A percentile compares a stretch with the other conserved stretches of the same genome.
These are phyloP conservation scores for Xylaria telfairii DNA, from an alignment of 495 filamentous ascomycete species.

Conservation along the genomic window DNA sequence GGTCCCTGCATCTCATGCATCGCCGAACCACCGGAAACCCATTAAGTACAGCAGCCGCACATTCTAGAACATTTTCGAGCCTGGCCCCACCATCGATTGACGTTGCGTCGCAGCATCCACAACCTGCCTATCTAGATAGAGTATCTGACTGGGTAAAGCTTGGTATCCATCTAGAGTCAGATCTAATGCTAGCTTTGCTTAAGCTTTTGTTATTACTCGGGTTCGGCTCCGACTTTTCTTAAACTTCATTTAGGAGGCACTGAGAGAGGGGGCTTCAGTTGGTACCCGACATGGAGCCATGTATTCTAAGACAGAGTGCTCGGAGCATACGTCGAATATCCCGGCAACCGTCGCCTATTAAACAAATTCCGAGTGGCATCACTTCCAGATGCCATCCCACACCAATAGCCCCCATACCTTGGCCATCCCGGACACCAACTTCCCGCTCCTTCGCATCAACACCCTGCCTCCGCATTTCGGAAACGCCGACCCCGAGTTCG, in stretches of 20 bases:
- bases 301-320: background rate
- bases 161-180: no score
- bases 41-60: background rate
- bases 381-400: background rate
- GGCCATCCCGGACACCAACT: background rate
- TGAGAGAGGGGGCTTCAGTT: background rate
- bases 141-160: no score
- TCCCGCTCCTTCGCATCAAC: constrained; percentile 19
- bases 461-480: constrained; percentile 24
- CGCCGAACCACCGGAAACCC: constrained; percentile 20
- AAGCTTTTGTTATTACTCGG: background rate
- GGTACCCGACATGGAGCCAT: constrained; percentile 10
- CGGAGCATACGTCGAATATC: constrained; percentile 9
- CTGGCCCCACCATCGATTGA: background rate
- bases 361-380: constrained; percentile 5
- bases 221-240: background rate
- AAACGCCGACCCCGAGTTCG: constrained; percentile 26
- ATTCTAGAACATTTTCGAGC: background rate
- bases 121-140: no score
- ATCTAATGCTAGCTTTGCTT: background rate
- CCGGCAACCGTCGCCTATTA: background rate
- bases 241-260: background rate
- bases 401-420: background rate
- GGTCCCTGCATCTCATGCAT: constrained; percentile 12
- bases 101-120: background rate